Evolutionary conservation across 108 stramenopile species (phyloP).

Genomic region (Cyclostephanos tholiformis): DNA sequence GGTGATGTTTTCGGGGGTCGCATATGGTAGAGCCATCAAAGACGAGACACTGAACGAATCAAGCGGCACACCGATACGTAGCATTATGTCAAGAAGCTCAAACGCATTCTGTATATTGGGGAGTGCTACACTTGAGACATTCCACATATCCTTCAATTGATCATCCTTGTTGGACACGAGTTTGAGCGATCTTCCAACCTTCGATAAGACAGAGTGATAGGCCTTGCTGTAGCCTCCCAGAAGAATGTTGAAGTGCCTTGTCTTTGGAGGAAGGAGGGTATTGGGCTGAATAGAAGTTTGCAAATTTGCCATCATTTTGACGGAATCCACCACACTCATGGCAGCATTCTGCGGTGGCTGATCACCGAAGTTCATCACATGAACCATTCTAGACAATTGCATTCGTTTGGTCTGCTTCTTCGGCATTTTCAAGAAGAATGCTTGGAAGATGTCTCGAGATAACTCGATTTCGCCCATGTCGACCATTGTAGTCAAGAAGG

Average conservation of each 20-base stretch:
- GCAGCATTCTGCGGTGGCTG: neutral
- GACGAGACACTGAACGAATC: slow-evolving; percentile 68
- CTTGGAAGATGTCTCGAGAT: slow-evolving; percentile 61
- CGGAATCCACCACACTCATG: neutral
- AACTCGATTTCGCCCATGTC: slow-evolving; percentile 48
- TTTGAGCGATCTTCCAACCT: neutral
- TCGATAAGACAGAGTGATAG: slow-evolving; percentile 10
- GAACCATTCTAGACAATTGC: slow-evolving; percentile 26
- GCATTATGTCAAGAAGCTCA: slow-evolving; percentile 58
- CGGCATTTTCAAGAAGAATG: slow-evolving; percentile 48
- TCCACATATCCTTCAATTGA: slow-evolving; percentile 1
- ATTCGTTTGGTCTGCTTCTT: slow-evolving; percentile 25
- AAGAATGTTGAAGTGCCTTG: slow-evolving; percentile 75
- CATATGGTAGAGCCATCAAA: slow-evolving; percentile 61
- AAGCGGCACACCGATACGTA: slow-evolving; percentile 38
- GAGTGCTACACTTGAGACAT: neutral
- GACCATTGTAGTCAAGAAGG: slow-evolving; percentile 66
- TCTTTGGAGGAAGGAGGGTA: slow-evolving; percentile 39
- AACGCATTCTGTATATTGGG: slow-evolving; percentile 36
- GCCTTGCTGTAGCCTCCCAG: slow-evolving; percentile 66
- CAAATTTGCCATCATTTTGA: neutral
- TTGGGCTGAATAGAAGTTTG: neutral
- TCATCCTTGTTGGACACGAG: slow-evolving; percentile 10
- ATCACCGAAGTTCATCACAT: slow-evolving; percentile 14
- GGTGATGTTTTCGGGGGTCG: slow-evolving; percentile 45